Evolutionary conservation across 257 asterid species (phyloP).

Genomic region (Lantana camara): DNA sequence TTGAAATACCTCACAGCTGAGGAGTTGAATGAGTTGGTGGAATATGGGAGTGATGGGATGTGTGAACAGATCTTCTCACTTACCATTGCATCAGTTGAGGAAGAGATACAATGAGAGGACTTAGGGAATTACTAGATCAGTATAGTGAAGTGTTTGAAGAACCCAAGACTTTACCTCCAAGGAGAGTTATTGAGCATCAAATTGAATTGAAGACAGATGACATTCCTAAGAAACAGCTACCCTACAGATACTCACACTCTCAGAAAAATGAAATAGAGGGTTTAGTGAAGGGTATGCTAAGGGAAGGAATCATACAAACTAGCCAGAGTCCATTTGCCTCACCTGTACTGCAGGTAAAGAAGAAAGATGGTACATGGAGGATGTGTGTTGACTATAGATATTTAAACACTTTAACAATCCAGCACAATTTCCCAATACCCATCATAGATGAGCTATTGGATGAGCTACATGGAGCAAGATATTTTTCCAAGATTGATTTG

Average conservation of each 20-base stretch:
- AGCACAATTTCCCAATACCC: neutral
- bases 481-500: too few species aligned
- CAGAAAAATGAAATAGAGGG: neutral
- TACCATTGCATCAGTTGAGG: too few species aligned
- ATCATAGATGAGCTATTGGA: neutral
- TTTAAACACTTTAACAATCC: neutral
- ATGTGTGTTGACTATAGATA: neutral
- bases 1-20: too few species aligned
- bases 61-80: too few species aligned
- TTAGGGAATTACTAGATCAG: too few species aligned
- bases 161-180: neutral
- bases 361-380: too few species aligned
- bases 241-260: neutral
- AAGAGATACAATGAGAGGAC: too few species aligned
- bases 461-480: neutral
- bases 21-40: too few species aligned
- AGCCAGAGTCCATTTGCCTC: conserved; percentile 1
- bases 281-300: too few species aligned
- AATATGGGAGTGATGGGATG: too few species aligned
- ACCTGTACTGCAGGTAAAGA: neutral
- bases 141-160: neutral
- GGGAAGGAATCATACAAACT: neutral
- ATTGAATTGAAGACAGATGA: neutral
- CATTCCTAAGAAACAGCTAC: neutral
- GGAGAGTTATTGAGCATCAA: neutral